Percentiles rank a stretch among this genome's conserved stretches.
phyloP scores from a whole-genome alignment of 23 red algal species.

The Gracilaria vermiculophylla region DNA sequence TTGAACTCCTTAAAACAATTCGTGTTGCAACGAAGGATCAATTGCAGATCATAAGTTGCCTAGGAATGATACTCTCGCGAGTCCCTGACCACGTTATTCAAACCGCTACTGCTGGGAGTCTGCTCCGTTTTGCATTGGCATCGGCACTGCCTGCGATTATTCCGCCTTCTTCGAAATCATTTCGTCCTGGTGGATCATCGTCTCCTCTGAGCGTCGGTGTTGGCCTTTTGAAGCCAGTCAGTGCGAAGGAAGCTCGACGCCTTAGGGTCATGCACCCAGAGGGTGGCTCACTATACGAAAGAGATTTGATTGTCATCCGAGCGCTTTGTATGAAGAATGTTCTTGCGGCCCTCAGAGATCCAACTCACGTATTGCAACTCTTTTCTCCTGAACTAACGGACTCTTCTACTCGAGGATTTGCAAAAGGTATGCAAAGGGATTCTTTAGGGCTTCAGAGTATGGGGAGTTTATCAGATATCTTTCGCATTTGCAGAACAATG shows the following conservation, averaged over 20 bases:
- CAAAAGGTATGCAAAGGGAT: background rate
- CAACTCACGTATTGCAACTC: conserved; percentile 6
- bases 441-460: background rate
- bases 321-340: conserved; percentile 44
- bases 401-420: background rate
- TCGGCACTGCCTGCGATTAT: conserved; percentile 1
- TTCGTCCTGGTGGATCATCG: conserved; percentile 15
- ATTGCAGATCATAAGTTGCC: conserved; percentile 12
- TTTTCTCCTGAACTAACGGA: conserved; percentile 27
- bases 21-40: conserved; percentile 5
- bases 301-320: conserved; percentile 42
- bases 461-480: conserved; percentile 19
- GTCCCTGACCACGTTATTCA: conserved; percentile 25
- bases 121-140: conserved; percentile 28
- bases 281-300: conserved; percentile 51
- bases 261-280: conserved; percentile 53
- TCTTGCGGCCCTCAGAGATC: conserved; percentile 45
- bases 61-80: conserved; percentile 54
- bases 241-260: conserved; percentile 57
- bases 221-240: background rate
- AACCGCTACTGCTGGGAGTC: background rate
- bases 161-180: background rate
- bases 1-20: background rate
- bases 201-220: conserved; percentile 55
- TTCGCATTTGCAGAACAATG: conserved; percentile 32